These are phyloP conservation scores for Starmerella stigmatis DNA, from an alignment of 805 yeast genomes.

Conservation along the genomic window DNA sequence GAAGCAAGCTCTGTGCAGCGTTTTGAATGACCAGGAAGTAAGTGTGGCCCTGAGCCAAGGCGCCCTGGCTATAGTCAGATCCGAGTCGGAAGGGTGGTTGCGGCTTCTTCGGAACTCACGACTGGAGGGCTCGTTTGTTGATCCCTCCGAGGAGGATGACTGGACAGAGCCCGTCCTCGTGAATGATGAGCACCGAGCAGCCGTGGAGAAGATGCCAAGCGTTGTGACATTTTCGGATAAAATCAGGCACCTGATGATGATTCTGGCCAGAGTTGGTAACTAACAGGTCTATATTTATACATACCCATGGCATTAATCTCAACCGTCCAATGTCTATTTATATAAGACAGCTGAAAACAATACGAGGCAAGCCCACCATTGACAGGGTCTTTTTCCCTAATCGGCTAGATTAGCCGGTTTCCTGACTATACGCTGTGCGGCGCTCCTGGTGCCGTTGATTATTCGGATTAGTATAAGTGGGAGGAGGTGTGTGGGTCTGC, in stretches of 20 bases:
- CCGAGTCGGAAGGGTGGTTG: slow-evolving; percentile 39
- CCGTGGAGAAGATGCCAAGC: background rate
- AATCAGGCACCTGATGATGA: slow-evolving; percentile 12
- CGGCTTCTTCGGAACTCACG: slow-evolving; percentile 28
- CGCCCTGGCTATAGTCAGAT: slow-evolving; percentile 44
- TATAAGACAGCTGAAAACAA: no score
- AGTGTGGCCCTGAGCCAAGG: slow-evolving; percentile 41
- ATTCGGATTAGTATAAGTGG: background rate
- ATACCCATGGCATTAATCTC: no score
- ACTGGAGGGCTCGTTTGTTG: slow-evolving; percentile 31
- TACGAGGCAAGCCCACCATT: no score
- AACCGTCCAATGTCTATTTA: no score
- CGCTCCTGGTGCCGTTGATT: background rate
- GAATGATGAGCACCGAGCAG: background rate
- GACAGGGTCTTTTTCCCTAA: no score
- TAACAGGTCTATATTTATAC: background rate
- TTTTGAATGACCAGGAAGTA: slow-evolving; percentile 54
- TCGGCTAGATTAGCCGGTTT: no score
- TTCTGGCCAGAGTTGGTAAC: background rate
- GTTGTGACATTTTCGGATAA: slow-evolving; percentile 10
- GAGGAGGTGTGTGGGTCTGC: background rate
- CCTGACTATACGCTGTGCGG: no score
- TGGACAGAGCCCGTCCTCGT: slow-evolving; percentile 10
- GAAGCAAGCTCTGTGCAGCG: slow-evolving; percentile 47
- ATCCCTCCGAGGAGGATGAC: slow-evolving; percentile 18